Evolutionary conservation across 768 basidiomycete species (phyloP).

Genomic region (Boletus fagicola): DNA sequence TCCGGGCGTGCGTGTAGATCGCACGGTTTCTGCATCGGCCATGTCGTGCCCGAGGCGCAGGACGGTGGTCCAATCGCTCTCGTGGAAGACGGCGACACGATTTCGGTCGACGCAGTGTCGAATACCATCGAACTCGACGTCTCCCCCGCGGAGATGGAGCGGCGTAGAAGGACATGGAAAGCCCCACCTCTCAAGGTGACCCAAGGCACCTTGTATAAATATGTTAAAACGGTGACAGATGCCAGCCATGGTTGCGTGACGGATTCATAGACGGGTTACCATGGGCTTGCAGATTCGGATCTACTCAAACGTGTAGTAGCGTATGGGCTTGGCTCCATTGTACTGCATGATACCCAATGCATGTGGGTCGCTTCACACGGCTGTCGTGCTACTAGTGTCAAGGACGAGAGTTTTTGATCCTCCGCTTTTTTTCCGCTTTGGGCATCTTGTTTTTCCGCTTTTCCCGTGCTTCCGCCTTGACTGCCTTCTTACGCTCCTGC

Average conservation of each 20-base stretch:
- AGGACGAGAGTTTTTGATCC: slow-evolving; percentile 54
- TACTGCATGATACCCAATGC: neutral
- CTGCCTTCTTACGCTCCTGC: slow-evolving; percentile 89
- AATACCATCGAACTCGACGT: slow-evolving; percentile 82
- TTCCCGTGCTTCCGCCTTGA: slow-evolving; percentile 84
- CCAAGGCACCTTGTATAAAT: slow-evolving; percentile 86
- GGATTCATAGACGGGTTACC: slow-evolving; percentile 53
- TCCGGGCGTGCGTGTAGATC: slow-evolving; percentile 51
- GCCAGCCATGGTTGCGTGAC: slow-evolving; percentile 93
- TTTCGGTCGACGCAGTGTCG: slow-evolving; percentile 84
- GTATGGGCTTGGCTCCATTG: slow-evolving; percentile 2
- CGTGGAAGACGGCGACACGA: slow-evolving; percentile 82
- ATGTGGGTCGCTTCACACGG: slow-evolving; percentile 15
- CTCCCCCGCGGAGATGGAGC: slow-evolving; percentile 73
- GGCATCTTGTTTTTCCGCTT: slow-evolving; percentile 92
- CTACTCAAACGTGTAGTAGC: slow-evolving; percentile 7
- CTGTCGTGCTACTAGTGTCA: slow-evolving; percentile 17
- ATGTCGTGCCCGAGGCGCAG: slow-evolving; percentile 95
- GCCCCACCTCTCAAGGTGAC: slow-evolving; percentile 82
- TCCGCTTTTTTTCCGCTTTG: slow-evolving; percentile 90
- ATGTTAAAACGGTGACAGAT: slow-evolving; percentile 82
- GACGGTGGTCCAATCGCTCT: slow-evolving; percentile 92
- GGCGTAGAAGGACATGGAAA: slow-evolving; percentile 69
- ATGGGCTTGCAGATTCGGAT: slow-evolving; percentile 6
- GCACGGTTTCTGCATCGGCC: slow-evolving; percentile 95